phyloP scores from a whole-genome alignment of 345 rosid genomes.

The Eucalyptus marginata region DNA sequence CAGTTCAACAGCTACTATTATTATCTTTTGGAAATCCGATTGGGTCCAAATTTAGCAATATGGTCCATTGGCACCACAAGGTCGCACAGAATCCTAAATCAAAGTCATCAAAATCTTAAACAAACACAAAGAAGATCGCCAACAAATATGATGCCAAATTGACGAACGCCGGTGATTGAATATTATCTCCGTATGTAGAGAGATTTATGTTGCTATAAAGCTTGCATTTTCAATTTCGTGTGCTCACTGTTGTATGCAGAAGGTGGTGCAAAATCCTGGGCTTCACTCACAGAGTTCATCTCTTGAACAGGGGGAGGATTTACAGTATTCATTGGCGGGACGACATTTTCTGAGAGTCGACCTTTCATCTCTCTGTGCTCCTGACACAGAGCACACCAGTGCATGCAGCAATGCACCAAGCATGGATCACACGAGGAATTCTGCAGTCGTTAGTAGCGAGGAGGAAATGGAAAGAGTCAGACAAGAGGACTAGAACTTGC shows the following conservation, averaged over 20 bases:
- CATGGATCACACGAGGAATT: slow-evolving; percentile 85
- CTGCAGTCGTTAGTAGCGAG: slow-evolving; percentile 18
- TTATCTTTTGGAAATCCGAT: background rate
- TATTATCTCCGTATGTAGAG: background rate
- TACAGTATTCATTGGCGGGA: slow-evolving; percentile 76
- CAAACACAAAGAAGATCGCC: background rate
- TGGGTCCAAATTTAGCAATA: background rate
- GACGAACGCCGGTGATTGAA: background rate
- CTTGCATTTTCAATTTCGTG: slow-evolving; percentile 47
- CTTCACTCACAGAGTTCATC: slow-evolving; percentile 45
- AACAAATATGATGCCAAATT: background rate
- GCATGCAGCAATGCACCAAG: slow-evolving; percentile 60
- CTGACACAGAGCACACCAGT: slow-evolving; percentile 76
- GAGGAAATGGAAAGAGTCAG: background rate
- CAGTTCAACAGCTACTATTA: background rate
- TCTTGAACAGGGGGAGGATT: slow-evolving; percentile 84
- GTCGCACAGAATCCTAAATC: too few relatives aligned
- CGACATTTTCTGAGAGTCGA: slow-evolving; percentile 55
- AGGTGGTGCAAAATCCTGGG: slow-evolving; percentile 17
- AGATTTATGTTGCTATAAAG: slow-evolving; percentile 11
- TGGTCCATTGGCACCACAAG: too few relatives aligned
- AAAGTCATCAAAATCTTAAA: background rate
- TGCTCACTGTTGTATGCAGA: slow-evolving; percentile 11
- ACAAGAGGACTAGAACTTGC: background rate
- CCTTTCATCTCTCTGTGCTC: slow-evolving; percentile 87